A percentile compares a stretch with the other conserved stretches of the same genome.
These are phyloP conservation scores for Lyophyllum shimeji DNA, from an alignment of 768 basidiomycete species.

Conservation along the genomic window DNA sequence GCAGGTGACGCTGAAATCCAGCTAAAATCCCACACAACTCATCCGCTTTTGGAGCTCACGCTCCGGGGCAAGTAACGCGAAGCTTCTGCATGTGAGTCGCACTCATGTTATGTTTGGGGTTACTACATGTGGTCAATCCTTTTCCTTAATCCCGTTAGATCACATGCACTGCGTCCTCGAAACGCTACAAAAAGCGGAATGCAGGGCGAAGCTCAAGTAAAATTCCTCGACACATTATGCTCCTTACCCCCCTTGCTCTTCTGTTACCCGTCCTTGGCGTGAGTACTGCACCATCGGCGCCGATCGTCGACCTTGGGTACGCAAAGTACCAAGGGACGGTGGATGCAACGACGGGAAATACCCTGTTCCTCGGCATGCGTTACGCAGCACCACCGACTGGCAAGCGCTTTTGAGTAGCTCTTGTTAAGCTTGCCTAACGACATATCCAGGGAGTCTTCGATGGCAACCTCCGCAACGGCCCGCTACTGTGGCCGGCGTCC, in stretches of 20 bases:
- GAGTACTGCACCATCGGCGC: conserved; percentile 7
- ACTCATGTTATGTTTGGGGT: neutral
- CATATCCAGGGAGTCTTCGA: conserved; percentile 29
- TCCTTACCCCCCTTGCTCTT: neutral
- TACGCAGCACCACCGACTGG: conserved; percentile 52
- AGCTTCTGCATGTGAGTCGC: neutral
- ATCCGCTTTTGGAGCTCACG: no score
- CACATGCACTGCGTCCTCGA: neutral
- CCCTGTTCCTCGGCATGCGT: conserved; percentile 41
- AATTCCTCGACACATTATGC: neutral
- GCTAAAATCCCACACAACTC: no score
- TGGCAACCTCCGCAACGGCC: conserved; percentile 35
- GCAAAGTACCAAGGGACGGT: conserved; percentile 41
- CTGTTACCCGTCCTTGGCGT: conserved; percentile 1
- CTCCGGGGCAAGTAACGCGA: neutral
- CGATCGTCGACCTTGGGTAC: conserved; percentile 43
- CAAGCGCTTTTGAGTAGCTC: conserved; percentile 16
- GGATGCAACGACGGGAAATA: conserved; percentile 31
- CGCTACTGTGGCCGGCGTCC: conserved; percentile 22
- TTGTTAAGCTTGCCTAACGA: neutral
- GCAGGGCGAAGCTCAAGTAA: neutral
- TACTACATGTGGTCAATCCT: neutral
- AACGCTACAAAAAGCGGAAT: neutral
- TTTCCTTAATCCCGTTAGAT: neutral
- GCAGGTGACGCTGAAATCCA: no score